Conservation (phyloP, 2,329 filamentous ascomycete genomes). For the Akanthomyces lecanii region DNA sequence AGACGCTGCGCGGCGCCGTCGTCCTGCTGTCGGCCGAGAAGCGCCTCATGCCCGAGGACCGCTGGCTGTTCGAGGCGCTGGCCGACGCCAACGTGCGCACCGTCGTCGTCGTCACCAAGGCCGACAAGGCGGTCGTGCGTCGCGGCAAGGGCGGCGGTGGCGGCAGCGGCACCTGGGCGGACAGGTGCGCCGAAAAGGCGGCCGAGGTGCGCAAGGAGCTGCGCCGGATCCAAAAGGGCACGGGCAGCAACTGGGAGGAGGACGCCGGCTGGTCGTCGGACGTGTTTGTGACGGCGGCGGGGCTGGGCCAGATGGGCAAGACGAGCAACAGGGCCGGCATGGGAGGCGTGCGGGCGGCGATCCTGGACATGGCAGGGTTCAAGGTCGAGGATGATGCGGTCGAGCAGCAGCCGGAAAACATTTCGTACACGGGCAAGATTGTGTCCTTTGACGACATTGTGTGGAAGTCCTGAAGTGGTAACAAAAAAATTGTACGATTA, state of each 20-base stretch:
- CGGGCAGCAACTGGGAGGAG: constrained; percentile 28
- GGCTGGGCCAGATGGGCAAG: constrained; percentile 29
- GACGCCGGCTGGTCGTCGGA: constrained; percentile 28
- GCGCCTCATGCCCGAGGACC: constrained; percentile 45
- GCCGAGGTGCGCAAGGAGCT: constrained; percentile 28
- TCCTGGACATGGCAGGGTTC: constrained; percentile 40
- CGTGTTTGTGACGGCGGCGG: constrained; percentile 36
- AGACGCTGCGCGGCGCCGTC: constrained; percentile 47
- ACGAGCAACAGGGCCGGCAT: constrained; percentile 35
- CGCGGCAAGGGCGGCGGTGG: constrained; percentile 40
- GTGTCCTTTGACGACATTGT: constrained; percentile 38
- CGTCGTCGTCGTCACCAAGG: constrained; percentile 52
- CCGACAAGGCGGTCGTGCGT: constrained; percentile 39
- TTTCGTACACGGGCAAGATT: constrained; percentile 32
- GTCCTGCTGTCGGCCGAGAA: constrained; percentile 52
- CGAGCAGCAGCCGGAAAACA: constrained; percentile 32
- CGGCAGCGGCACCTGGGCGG: constrained; percentile 28
- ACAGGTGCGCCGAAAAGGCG: constrained; percentile 26
- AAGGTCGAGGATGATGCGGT: constrained; percentile 23
- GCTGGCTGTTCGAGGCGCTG: constrained; percentile 44
- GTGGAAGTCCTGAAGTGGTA: constrained; percentile 26
- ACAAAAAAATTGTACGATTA: not conserved
- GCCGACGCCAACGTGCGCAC: constrained; percentile 42
- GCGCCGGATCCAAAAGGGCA: constrained; percentile 20
- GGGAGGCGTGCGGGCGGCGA: constrained; percentile 36